Evolutionary conservation across 1,139 yeast genomes (phyloP), one percentile per base, ranked within the genome.

Genomic region (Candida tetrigidarum): DNA sequence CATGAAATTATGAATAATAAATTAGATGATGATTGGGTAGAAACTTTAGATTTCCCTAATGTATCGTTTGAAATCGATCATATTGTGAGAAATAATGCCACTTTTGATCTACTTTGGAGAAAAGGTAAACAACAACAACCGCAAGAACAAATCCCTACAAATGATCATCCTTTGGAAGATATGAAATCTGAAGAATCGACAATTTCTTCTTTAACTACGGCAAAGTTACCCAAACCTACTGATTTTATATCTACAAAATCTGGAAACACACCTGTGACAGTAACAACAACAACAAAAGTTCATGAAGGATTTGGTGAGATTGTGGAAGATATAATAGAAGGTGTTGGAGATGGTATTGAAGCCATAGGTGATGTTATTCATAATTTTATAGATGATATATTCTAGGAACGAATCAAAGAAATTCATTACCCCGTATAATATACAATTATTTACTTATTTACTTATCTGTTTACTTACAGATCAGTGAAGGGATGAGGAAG

Each of bases 1-100:
- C 47, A 55, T 12, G 45, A 74, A 10, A 55, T 65, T 6, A 41
- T 50, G 10, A 45, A 50, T 27, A 70, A 72, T 45, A 41, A 60
- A 0, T 62, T 86, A 20, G 76, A 79, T 0, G 46, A 55, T 0
- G 70, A 67, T 36, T 86, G 93, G 93, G 55, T 51, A 12, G 95
- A 86, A 57, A 49, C 56, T 0, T 56, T 63, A 22, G 58, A 53
- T 7, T 88, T 84, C 57, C 96, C 95, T 0, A 75, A 78, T 48
- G 79, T 84, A 29, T 63, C 70, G 1, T 85, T 77, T 50, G 58
- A 62, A n/a, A 71, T 73, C 6, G 76, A 75, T 3, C 80, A 74
- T 40, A 54, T 75, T 7, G 72, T 81, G 28, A 41, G 50, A 28
- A 59, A 67, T 5, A 66, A 66, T 50, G 74, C 87, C 0, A 80